Base-by-base conservation (phyloP, 2,329 filamentous ascomycete species). In the Talaromyces sp. region DNA sequence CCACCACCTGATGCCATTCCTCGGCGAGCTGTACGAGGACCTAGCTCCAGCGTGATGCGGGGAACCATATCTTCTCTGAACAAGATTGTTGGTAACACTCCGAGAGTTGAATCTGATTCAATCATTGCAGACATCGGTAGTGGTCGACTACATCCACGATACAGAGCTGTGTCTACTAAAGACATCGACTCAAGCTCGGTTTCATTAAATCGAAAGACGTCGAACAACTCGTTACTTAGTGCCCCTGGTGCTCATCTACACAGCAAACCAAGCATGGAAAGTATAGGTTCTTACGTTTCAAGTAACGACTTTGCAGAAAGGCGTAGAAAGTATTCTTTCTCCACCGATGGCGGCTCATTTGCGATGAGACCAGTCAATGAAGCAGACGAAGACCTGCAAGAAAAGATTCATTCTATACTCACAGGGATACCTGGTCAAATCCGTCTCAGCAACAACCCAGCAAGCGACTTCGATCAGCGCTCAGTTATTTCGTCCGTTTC, bases 351-450 rank as follows among this genome's bases (percentile, higher is more conserved):
- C 25, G 60, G 61, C 49, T 77, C 78, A 27, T 81, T 84, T 11
- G 70, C 73, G 68, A 80, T 72, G 4, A 76, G 65, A 17, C 65
- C 76, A 60, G 76, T 75, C 61, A 71, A 72, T 61, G 75, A 71
- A 58, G 77, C 82, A 0, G 86, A 89, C 65, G 87, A 91, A 65
- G 85, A 91, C 60, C 81, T 96, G 15, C 90, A 92, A 66, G 85
- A 88, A 64, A 91, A 93, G 71, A 93, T 96, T 55, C 89, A 85
- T 69, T 85, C 89, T 57, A 90, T 96, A 61, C 82, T 96, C 44
- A 86, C 86, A 62, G 88, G 84, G 22, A 90, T 96, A 64, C 91
- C 92, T 1, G 88, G 88, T 33, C 87, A 88, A 64, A 96, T 98
- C 68, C 88, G 87, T 57, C 81, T 97, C 49, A 86, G 86, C 1